Conservation (phyloP, 1,139 yeast species). For the Scheffersomyces stambukii region DNA sequence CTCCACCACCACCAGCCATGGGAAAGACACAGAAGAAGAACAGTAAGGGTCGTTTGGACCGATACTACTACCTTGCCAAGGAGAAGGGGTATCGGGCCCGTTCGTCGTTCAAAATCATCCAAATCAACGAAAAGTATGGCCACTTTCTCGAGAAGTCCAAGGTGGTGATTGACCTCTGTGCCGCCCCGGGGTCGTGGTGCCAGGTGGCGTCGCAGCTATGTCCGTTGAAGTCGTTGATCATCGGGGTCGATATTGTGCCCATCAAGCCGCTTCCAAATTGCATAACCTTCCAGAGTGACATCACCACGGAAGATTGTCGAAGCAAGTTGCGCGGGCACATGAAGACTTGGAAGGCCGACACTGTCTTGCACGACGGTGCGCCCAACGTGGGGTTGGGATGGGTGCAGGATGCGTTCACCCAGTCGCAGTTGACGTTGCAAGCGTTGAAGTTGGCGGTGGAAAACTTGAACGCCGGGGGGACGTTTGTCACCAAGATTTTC, state of each 20-base stretch:
- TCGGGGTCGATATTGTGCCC: constrained; percentile 97
- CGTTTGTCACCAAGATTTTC: constrained; percentile 95
- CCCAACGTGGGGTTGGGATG: constrained; percentile 99
- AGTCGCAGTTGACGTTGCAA: constrained; percentile 90
- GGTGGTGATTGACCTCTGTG: constrained; percentile 96
- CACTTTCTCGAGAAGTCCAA: constrained; percentile 94
- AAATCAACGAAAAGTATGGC: constrained; percentile 93
- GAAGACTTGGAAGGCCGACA: constrained; percentile 99
- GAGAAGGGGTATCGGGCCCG: constrained; percentile 99
- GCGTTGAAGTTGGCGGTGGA: constrained; percentile 95
- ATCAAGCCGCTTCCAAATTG: constrained; percentile 92
- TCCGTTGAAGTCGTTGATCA: constrained; percentile 87
- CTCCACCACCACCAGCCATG: no score
- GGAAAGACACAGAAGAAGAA: constrained; percentile 95
- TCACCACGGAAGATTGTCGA: constrained; percentile 96
- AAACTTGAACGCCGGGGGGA: constrained; percentile 86
- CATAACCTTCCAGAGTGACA: constrained; percentile 92
- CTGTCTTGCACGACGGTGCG: constrained; percentile 98
- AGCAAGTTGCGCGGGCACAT: constrained; percentile 89
- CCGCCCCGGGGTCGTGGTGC: constrained; percentile 99
- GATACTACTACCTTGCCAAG: constrained; percentile 92
- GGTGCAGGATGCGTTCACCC: constrained; percentile 99
- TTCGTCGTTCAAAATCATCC: constrained; percentile 93
- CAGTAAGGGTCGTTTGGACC: constrained; percentile 98
- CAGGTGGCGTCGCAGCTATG: constrained; percentile 95